phyloP scores from a whole-genome alignment of 805 yeast genomes.

The Metschnikowia colocasiae region DNA sequence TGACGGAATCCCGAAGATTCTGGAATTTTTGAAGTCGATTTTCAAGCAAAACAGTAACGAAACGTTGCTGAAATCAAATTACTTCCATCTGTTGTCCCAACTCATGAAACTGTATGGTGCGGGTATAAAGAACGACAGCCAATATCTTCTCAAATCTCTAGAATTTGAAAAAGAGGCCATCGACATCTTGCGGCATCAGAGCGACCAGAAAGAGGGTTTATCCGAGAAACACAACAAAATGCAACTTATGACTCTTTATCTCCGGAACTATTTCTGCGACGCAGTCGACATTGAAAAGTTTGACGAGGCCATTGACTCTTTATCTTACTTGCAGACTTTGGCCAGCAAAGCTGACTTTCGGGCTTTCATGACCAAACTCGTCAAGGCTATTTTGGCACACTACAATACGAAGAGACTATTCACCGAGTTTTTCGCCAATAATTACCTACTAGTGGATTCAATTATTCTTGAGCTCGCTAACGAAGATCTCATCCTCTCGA shows the following conservation, averaged over 20 bases:
- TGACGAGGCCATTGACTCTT: constrained; percentile 13
- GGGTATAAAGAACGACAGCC: not conserved
- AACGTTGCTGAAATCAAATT: constrained; percentile 21
- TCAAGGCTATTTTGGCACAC: constrained; percentile 25
- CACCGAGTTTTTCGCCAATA: constrained; percentile 18
- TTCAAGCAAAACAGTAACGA: constrained; percentile 16
- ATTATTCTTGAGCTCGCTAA: constrained; percentile 33
- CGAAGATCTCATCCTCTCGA: constrained; percentile 26
- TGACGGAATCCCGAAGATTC: constrained; percentile 15
- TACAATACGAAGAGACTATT: constrained; percentile 25
- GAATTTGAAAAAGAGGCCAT: constrained; percentile 20
- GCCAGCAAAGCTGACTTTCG: constrained; percentile 12
- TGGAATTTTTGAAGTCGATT: constrained; percentile 21
- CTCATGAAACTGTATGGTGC: constrained; percentile 7
- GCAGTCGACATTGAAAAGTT: constrained; percentile 13
- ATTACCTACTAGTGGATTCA: constrained; percentile 32
- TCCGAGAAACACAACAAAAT: constrained; percentile 1
- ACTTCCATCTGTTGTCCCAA: constrained; percentile 30
- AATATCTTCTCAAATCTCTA: not conserved
- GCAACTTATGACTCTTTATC: constrained; percentile 8
- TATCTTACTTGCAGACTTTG: constrained; percentile 6
- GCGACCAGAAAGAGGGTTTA: not conserved
- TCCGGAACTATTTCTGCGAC: constrained; percentile 10
- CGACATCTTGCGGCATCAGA: constrained; percentile 14
- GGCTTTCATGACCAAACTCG: constrained; percentile 23